phyloP scores from a whole-genome alignment of 2,329 filamentous ascomycete species.

The Aspergillus carbonarius region DNA sequence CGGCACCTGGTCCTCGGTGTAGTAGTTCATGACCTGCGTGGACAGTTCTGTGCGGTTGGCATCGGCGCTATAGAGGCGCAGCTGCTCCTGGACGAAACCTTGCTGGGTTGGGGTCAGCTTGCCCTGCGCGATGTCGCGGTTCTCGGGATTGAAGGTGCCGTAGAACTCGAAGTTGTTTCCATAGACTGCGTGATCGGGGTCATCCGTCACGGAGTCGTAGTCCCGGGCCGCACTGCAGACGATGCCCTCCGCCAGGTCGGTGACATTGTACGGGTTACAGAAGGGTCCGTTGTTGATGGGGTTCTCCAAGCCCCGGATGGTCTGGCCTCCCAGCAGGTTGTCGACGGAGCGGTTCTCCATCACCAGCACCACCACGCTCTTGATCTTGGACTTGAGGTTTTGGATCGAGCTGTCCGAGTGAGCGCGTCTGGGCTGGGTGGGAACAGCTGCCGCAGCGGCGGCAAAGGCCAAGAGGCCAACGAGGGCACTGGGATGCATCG shows the following conservation, averaged over 20 bases:
- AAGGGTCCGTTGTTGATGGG: slow-evolving; percentile 44
- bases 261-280: slow-evolving; percentile 44
- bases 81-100: slow-evolving; percentile 46
- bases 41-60: slow-evolving; percentile 32
- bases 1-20: slow-evolving; percentile 45
- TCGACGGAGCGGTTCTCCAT: slow-evolving; percentile 50
- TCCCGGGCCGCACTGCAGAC: slow-evolving; percentile 38
- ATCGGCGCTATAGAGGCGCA: slow-evolving; percentile 34
- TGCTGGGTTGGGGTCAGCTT: slow-evolving; percentile 31
- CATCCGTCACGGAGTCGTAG: slow-evolving; percentile 44
- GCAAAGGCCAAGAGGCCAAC: slow-evolving; percentile 27
- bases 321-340: slow-evolving; percentile 47
- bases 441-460: slow-evolving; percentile 14
- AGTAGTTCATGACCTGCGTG: slow-evolving; percentile 47
- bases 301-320: slow-evolving; percentile 40
- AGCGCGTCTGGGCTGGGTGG: slow-evolving; percentile 4
- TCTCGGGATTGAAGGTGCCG: slow-evolving; percentile 41
- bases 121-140: slow-evolving; percentile 35
- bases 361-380: slow-evolving; percentile 38
- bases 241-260: slow-evolving; percentile 26
- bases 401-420: slow-evolving; percentile 16
- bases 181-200: slow-evolving; percentile 44
- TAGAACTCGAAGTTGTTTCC: slow-evolving; percentile 50
- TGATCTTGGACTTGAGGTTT: slow-evolving; percentile 36
- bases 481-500: slow-evolving; percentile 25